Evolutionary conservation across 768 basidiomycete genomes (phyloP).

Genomic region (Podaxis carcinomalis): DNA sequence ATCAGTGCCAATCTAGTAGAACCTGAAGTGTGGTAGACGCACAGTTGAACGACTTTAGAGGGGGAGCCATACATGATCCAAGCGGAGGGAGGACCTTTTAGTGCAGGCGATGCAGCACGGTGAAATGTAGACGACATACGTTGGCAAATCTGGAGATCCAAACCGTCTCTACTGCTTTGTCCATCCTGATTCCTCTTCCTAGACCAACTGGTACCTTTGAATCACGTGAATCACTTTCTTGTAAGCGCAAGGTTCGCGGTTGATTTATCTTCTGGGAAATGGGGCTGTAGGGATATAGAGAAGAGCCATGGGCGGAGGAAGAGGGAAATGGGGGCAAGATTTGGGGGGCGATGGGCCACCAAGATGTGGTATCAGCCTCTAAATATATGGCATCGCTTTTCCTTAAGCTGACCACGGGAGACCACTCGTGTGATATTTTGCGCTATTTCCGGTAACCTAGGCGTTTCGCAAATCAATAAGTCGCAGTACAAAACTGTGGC

Average conservation of each 20-base stretch:
- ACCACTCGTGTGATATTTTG: no score
- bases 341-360: not conserved
- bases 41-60: not conserved
- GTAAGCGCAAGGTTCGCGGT: not conserved
- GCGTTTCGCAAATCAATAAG: no score
- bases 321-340: not conserved
- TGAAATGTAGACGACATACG: not conserved
- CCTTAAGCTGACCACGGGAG: no score
- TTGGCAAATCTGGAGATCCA: not conserved
- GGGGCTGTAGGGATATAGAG: not conserved
- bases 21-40: not conserved
- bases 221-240: no score
- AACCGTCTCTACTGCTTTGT: not conserved
- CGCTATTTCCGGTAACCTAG: no score
- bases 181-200: not conserved
- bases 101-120: not conserved
- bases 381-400: no score
- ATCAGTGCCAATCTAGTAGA: not conserved
- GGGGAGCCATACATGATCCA: not conserved
- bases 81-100: not conserved
- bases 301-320: not conserved
- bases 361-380: no score
- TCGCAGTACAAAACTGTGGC: no score
- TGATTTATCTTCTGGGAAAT: not conserved
- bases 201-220: not conserved